A percentile compares a stretch with the other conserved stretches of the same genome.
Conservation (phyloP, 202 grass and related monocot genomes). For the Setaria viridis region DNA sequence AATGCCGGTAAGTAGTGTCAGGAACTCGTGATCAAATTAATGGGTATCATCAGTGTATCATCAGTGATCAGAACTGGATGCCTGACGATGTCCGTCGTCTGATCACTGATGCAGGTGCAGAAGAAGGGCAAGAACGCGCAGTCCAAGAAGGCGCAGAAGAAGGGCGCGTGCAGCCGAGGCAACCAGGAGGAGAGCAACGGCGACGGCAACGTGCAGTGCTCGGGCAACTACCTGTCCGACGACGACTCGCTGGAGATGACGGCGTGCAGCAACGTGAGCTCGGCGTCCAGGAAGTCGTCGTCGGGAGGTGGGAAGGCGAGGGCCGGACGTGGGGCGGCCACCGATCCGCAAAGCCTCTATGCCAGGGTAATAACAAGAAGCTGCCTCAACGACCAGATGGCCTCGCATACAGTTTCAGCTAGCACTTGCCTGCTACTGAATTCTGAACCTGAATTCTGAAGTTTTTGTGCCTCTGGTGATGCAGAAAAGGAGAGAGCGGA, state of each 20-base stretch:
- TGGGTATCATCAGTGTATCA: background rate
- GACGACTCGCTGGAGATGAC: constrained; percentile 76
- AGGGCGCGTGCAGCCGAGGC: constrained; percentile 53
- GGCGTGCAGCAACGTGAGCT: constrained; percentile 53
- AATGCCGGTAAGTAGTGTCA: constrained; percentile 41
- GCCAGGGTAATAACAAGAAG: constrained; percentile 67
- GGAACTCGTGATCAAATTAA: constrained; percentile 1
- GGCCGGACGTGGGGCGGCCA: constrained; percentile 70
- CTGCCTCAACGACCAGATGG: background rate
- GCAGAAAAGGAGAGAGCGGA: constrained; percentile 94
- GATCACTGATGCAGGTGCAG: constrained; percentile 40
- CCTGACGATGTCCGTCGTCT: constrained; percentile 18
- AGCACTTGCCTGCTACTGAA: background rate
- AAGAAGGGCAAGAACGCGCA: constrained; percentile 60
- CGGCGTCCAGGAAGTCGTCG: constrained; percentile 64
- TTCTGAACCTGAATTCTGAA: constrained; percentile 33
- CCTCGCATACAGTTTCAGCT: too few species aligned
- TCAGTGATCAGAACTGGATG: background rate
- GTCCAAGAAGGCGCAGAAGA: constrained; percentile 65
- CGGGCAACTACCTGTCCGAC: constrained; percentile 66
- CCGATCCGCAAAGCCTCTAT: constrained; percentile 91
- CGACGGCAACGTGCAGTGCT: constrained; percentile 64
- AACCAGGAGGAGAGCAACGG: constrained; percentile 57
- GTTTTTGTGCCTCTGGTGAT: constrained; percentile 15
- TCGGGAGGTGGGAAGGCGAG: constrained; percentile 59